Conservation (phyloP, 176 grass and related monocot species). For the Lolium perenne region DNA sequence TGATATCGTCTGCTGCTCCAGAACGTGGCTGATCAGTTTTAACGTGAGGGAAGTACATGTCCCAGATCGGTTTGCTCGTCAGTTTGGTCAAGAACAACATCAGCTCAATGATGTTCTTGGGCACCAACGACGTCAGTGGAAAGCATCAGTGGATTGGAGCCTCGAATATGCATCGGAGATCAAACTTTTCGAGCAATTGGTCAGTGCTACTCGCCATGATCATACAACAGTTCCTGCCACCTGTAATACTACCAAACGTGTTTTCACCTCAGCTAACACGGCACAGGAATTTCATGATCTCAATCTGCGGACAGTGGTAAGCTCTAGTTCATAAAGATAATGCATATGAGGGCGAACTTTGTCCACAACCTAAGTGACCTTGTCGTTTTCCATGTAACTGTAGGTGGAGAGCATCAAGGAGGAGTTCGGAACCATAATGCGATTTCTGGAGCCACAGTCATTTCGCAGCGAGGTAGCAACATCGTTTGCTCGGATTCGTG, state of each 20-base stretch:
- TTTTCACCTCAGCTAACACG: neutral
- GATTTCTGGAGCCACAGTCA: neutral
- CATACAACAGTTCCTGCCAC: neutral
- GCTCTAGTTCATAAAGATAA: slow-evolving; percentile 20
- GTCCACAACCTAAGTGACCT: neutral
- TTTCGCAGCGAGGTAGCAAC: slow-evolving; percentile 2
- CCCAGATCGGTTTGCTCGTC: slow-evolving; percentile 37
- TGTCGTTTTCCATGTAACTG: neutral
- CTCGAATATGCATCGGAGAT: slow-evolving; percentile 19
- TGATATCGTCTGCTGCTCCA: slow-evolving; percentile 19
- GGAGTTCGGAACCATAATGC: slow-evolving; percentile 15
- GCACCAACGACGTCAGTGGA: slow-evolving; percentile 31
- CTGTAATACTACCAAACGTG: neutral
- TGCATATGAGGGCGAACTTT: neutral
- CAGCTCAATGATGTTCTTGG: neutral
- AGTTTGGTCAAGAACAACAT: slow-evolving; percentile 41
- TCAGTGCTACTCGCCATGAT: neutral
- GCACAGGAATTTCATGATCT: neutral
- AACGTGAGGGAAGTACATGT: slow-evolving; percentile 31
- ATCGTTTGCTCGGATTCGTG: slow-evolving; percentile 26
- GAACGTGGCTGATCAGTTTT: slow-evolving; percentile 36
- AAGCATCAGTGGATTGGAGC: slow-evolving; percentile 29
- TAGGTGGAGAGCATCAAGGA: slow-evolving; percentile 21
- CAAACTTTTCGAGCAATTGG: slow-evolving; percentile 25
- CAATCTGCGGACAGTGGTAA: slow-evolving; percentile 12